Evolutionary conservation across 306 rosid genomes (phyloP).

Genomic region (Quercus berberidifolia): DNA sequence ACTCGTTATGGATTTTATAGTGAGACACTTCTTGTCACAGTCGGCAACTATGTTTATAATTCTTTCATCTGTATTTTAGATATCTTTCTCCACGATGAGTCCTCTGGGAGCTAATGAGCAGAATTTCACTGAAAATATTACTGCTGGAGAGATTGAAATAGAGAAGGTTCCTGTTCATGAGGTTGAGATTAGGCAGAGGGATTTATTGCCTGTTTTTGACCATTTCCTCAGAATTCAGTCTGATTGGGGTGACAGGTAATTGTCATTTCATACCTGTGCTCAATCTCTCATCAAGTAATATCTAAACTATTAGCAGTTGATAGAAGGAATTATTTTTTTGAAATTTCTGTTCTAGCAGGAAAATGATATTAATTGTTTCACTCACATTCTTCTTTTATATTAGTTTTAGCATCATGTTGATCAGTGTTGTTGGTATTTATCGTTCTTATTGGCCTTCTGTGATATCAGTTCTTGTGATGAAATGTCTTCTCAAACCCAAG

Average conservation of each 20-base stretch:
- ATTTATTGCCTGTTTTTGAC: constrained; percentile 75
- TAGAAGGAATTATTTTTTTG: background rate
- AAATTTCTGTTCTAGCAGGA: background rate
- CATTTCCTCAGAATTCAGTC: constrained; percentile 65
- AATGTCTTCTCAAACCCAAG: background rate
- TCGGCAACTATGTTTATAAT: constrained; percentile 22
- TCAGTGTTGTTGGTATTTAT: background rate
- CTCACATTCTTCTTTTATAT: background rate
- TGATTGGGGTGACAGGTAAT: constrained; percentile 76
- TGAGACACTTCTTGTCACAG: constrained; percentile 12
- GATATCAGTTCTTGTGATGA: background rate
- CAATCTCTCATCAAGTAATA: background rate
- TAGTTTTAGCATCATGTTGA: background rate
- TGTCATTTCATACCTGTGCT: background rate
- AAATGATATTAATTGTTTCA: background rate
- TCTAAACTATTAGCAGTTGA: background rate
- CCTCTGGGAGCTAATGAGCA: constrained; percentile 42
- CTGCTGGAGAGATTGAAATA: constrained; percentile 75
- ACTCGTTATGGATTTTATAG: constrained; percentile 22
- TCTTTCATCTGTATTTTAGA: constrained; percentile 39
- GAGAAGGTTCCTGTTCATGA: constrained; percentile 64
- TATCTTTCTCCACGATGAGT: constrained; percentile 65
- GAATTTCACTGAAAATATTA: constrained; percentile 26
- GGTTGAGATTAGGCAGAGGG: constrained; percentile 75
- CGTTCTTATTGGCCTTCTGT: background rate